Conservation (phyloP, 495 filamentous ascomycete species). For the Tuber aestivum region DNA sequence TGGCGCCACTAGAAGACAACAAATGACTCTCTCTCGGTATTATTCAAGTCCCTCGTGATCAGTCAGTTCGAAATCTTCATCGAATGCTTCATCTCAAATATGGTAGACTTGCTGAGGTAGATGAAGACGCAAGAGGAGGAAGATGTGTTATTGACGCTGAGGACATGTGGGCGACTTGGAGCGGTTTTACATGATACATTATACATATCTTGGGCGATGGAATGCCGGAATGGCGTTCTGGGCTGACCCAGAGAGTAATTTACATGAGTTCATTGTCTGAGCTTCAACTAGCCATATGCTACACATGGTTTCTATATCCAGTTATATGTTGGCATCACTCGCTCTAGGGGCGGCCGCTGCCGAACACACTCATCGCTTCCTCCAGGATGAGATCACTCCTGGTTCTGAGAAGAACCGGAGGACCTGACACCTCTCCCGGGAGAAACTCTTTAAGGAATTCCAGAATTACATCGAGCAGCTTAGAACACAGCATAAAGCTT, state of each 20-base stretch:
- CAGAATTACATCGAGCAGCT: conserved; percentile 37
- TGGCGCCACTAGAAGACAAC: conserved; percentile 59
- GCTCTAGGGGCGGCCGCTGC: conserved; percentile 74
- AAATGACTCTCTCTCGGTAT: conserved; percentile 55
- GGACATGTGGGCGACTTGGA: conserved; percentile 80
- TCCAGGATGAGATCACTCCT: conserved; percentile 75
- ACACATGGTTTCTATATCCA: conserved; percentile 89
- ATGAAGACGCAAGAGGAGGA: conserved; percentile 86
- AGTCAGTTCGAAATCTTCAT: conserved; percentile 74
- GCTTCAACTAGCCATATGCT: conserved; percentile 86
- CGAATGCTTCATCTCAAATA: conserved; percentile 87
- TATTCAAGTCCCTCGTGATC: conserved; percentile 65
- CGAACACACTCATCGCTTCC: conserved; percentile 73
- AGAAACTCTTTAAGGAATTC: conserved; percentile 77
- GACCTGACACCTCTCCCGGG: conserved; percentile 77
- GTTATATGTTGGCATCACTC: conserved; percentile 84
- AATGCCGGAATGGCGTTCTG: conserved; percentile 84
- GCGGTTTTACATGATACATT: conserved; percentile 84
- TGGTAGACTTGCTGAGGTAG: conserved; percentile 82
- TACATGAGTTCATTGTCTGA: conserved; percentile 93
- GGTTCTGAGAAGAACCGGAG: conserved; percentile 68
- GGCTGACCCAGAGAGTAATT: conserved; percentile 78
- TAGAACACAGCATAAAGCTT: conserved; percentile 28
- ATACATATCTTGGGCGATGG: conserved; percentile 74
- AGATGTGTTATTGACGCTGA: conserved; percentile 65